Conservation (phyloP, 2,329 filamentous ascomycete species). For the Hypoxylon sp. region DNA sequence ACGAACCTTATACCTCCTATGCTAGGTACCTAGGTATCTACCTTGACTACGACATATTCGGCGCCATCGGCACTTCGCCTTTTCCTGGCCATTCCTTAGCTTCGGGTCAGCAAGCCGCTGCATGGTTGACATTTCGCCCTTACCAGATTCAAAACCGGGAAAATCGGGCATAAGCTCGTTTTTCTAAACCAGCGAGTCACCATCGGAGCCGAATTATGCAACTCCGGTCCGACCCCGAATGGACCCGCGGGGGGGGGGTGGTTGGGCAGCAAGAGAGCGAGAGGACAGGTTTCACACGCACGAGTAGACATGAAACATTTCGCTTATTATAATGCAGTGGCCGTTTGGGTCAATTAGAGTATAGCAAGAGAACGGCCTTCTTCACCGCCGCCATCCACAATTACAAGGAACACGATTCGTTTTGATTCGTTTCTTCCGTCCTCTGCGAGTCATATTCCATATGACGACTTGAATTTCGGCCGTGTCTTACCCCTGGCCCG, state of each 20-base stretch:
- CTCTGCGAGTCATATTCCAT: not conserved
- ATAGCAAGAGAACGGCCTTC: not conserved
- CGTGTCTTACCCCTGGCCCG: conserved; percentile 8
- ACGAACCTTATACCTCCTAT: no score
- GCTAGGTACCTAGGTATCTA: no score
- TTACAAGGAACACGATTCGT: conserved; percentile 2
- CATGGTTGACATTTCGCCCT: no score
- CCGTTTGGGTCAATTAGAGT: not conserved
- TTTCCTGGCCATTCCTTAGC: no score
- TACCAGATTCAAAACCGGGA: no score
- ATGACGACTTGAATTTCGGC: conserved; percentile 3
- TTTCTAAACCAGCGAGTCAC: not conserved
- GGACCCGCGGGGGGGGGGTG: no score
- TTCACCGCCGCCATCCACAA: not conserved
- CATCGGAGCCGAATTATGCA: not conserved
- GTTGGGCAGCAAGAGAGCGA: not conserved
- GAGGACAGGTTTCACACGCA: not conserved
- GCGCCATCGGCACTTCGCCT: no score
- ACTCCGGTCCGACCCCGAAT: no score
- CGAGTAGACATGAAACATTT: not conserved
- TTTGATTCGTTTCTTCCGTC: not conserved
- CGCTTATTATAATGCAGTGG: not conserved
- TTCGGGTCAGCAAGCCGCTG: no score
- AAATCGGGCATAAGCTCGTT: no score
- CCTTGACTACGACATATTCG: no score